Base-by-base conservation (phyloP, 2,329 filamentous ascomycete species). In the Alternaria dauci region DNA sequence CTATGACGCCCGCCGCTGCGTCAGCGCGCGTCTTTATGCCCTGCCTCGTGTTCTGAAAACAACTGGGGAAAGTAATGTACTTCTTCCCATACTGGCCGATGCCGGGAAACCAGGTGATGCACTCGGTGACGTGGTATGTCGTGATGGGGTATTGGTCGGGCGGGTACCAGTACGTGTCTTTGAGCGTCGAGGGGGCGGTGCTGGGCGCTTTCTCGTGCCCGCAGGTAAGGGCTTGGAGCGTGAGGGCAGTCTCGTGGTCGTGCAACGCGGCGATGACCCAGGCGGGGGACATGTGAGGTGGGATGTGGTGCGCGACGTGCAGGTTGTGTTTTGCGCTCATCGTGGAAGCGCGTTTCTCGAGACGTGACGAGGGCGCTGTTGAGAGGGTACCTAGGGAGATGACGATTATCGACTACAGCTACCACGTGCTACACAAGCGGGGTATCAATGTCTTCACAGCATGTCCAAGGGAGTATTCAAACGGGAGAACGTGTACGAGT, bases 81-180 rank as follows among this genome's bases (percentile, higher is more conserved):
- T 76, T 76, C 47, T 66, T 71, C 11, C 71, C 74, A 65, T 68
- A 72, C 8, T 72, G 68, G 8, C 73, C 73, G 8, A 77, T 59
- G 11, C 71, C 71, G 1, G 76, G 75, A n/a, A 75, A 28, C 30
- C 71, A 61, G 1, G 63, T 71, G 14, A 78, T 69, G 51, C 62
- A 63, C 55, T 78, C 74, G 39, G 69, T 75, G 51, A 78, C 75
- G 43, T 60, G 51, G 65, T 76, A 78, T 0, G 71, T 70, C 11
- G 63, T 52, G 12, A 76, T 62, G 8, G 71, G 70, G 34, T 73
- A 62, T 7, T 69, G 51, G 54, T 76, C 74, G 25, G 63, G 63
- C 28, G 76, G 76, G 52, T 74, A 76, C 73, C 73, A 78, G 55
- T 75, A 77, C 8, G 74, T 75, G 55, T 78, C 76, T 63, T 72